Base-by-base conservation (phyloP, 192 early-diverging fungal genomes). In the Physocladia obscura region DNA sequence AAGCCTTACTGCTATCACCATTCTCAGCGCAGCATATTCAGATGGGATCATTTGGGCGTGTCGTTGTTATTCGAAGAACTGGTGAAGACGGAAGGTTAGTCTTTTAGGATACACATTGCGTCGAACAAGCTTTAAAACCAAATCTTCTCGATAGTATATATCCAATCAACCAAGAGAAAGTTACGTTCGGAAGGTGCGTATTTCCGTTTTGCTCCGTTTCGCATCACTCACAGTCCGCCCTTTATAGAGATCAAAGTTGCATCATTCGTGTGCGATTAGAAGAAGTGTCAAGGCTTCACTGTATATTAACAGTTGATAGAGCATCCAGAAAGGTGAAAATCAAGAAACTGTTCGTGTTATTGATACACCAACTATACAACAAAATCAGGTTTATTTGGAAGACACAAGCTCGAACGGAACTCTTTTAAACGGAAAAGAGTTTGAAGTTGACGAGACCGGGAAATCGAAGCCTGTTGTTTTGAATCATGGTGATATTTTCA, bases 11-110 rank as follows among this genome's bases (percentile, higher is more conserved):
- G 48, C 22, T 62, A 6, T 64, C 62, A 32, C 62, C 62, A 5
- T 30, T 34, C 3, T 21, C 62, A 8, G 62, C 62, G 29, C 3
- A 4, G 15, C 21, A 32, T 4, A 5, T 64, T 17, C 21, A 64
- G 4, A 64, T 64, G 62, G 62, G 62, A 6, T 50, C 62, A n/a
- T 64, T 64, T 51, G 62, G 62, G 22, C 62, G 62, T 31, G 52
- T 64, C 2, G 62, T 64, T 1, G 62, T 64, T 1, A 64, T 64
- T 32, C 38, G 62, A 38, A 19, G 62, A n/a, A 64, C 11, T 51
- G 62, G 62, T 3, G 62, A 64, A 30, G 62, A 64, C 49, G 62
- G 62, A 49, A 22, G 44, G 62, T 64, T 19, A 32, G 62, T 50
- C 22, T 1, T 31, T 2, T 19, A 22, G 11, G 17, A n/a, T n/a